Evolutionary conservation across 2,329 filamentous ascomycete species (phyloP), one percentile per base, ranked within the genome.

Genomic region (Ophiostoma fasciatum): DNA sequence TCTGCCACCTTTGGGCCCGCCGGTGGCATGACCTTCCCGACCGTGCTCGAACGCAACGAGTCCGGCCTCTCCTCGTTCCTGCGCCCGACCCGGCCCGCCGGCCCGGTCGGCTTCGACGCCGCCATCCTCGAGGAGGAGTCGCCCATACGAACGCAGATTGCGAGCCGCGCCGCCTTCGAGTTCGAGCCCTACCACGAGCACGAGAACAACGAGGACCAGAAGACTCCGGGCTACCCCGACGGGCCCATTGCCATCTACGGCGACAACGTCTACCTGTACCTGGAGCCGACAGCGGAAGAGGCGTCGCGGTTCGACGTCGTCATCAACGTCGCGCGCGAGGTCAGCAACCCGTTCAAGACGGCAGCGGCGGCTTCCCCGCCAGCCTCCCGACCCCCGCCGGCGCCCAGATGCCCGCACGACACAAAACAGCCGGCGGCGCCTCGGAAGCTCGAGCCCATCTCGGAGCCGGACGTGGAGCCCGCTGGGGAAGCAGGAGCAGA

Each of bases 301-400:
- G 82, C 82, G 3, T 66, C 77, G 10, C 66, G 71, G 23, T 92
- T 87, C 45, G 83, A 90, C 47, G 78, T 88, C 3, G 74, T 92
- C 14, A 75, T 90, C 50, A 92, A 92, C 45, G 82, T 88, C 7
- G 82, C 82, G 1, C 76, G 78, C 39, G 82, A 92, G 55, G 82
- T 90, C 3, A 66, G 66, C 39, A 87, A 90, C 48, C 82, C 82
- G 0, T 84, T 88, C 49, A 58, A 59, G 44, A 52, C 46, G 20
- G 19, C 8, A 11, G 13, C 18, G 2, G 31, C 27, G 7, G 5
- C 19, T 6, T 25, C 9, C 28, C 15, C 7, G 10, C 33, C 20
- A 18, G 26, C 19, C 31, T n/a, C n/a, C n/a, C n/a, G n/a, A n/a
- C n/a, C n/a, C n/a, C n/a, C n/a, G n/a, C n/a, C n/a, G n/a, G n/a